These are phyloP conservation scores for Tricholomella constricta DNA, from an alignment of 768 basidiomycete species.

Conservation along the genomic window DNA sequence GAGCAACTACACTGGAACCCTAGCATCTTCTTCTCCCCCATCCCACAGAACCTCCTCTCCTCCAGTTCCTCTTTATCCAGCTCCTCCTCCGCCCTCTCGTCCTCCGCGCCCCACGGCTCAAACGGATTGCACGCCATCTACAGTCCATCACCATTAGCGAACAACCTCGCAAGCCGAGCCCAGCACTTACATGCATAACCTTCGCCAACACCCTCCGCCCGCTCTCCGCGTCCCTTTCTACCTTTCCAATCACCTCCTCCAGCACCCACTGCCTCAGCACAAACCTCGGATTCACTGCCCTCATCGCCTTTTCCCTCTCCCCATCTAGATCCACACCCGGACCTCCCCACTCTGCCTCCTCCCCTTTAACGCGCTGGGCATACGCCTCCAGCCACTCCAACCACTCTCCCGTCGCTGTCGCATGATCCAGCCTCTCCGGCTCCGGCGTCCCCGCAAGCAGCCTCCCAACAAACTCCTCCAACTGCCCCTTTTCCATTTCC, in stretches of 20 bases:
- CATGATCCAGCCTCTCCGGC: constrained; percentile 43
- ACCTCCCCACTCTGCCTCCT: constrained; percentile 46
- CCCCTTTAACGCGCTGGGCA: constrained; percentile 55
- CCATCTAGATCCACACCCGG: constrained; percentile 38
- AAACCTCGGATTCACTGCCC: constrained; percentile 82
- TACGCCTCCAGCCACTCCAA: constrained; percentile 66
- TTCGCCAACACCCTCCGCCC: constrained; percentile 75
- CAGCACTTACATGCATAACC: constrained; percentile 70
- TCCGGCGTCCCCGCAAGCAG: constrained; percentile 53
- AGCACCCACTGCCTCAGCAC: constrained; percentile 94
- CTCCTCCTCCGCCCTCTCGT: constrained; percentile 41
- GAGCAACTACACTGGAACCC: constrained; percentile 96
- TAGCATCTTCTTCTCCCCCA: constrained; percentile 74
- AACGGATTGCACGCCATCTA: constrained; percentile 90
- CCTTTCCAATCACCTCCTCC: constrained; percentile 83
- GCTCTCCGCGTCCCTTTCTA: constrained; percentile 63
- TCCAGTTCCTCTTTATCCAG: constrained; percentile 63
- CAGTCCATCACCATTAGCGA: constrained; percentile 1
- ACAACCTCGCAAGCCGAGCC: neutral
- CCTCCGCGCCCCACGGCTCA: constrained; percentile 85
- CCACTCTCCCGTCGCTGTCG: constrained; percentile 53
- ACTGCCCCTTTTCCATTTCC: constrained; percentile 11
- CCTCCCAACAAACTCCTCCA: constrained; percentile 44
- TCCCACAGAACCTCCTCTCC: constrained; percentile 74
- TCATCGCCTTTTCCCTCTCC: constrained; percentile 52